phyloP scores from a whole-genome alignment of 2,329 filamentous ascomycete species.

The Spiromastix sp. region DNA sequence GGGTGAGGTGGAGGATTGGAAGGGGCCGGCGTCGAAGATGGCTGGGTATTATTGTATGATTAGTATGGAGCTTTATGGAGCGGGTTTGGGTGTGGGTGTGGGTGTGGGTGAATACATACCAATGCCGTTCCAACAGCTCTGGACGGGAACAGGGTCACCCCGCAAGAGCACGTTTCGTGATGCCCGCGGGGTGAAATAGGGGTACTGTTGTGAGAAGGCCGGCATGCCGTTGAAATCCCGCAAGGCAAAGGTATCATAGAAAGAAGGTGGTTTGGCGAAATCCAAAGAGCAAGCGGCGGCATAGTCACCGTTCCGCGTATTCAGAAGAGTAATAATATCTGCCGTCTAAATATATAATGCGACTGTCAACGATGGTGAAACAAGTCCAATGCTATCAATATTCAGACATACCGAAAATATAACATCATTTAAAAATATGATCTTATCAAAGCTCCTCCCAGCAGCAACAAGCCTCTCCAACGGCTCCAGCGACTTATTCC shows the following conservation, averaged over 20 bases:
- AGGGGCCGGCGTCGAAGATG: constrained; percentile 13
- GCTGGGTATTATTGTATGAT: constrained; percentile 3
- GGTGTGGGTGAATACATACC: neutral
- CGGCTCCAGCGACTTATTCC: constrained; percentile 55
- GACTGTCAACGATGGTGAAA: constrained; percentile 1
- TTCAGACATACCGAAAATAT: constrained; percentile 27
- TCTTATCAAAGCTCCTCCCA: constrained; percentile 46
- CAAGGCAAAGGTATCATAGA: constrained; percentile 65
- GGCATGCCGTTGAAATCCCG: constrained; percentile 56
- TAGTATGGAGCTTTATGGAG: constrained; percentile 16
- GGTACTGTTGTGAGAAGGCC: constrained; percentile 55
- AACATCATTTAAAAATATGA: constrained; percentile 47
- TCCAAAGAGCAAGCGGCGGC: constrained; percentile 62
- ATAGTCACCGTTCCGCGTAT: constrained; percentile 49
- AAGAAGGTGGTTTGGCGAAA: constrained; percentile 55
- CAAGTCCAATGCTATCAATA: neutral
- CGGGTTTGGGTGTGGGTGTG: neutral
- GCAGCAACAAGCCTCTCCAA: constrained; percentile 41
- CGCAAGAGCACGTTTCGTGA: constrained; percentile 10
- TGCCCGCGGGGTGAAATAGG: constrained; percentile 34
- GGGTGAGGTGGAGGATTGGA: constrained; percentile 17
- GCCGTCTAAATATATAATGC: constrained; percentile 31
- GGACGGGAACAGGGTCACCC: constrained; percentile 8
- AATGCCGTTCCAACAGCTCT: constrained; percentile 12
- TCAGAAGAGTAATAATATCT: constrained; percentile 47